Base-by-base conservation (phyloP, 129 eudicot species). In the Lactuca sativa region DNA sequence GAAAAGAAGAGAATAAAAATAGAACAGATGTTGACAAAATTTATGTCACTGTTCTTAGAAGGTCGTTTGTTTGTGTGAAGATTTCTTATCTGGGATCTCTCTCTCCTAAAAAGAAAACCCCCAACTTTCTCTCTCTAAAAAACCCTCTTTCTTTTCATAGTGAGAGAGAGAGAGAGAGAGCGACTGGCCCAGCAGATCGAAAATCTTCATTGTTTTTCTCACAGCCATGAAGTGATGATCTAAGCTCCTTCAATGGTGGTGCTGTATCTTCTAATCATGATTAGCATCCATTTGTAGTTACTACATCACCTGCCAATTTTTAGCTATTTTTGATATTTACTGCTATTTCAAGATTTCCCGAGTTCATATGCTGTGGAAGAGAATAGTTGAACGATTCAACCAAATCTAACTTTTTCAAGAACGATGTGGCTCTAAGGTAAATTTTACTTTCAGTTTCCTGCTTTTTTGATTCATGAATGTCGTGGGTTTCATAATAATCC, bases 1-100 rank as follows among this genome's bases (percentile, higher is more conserved):
- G 70, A 75, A 82, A 72, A 70, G 79, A 75, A 74, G 84, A 77
- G 90, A 78, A 86, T 81, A 81, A 85, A 82, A 82, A 78, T 89
- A 77, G 96, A 89, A 90, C 88, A 80, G 83, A 84, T 86, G 88
- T 89, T 80, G 96, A 89, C 96, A 86, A 89, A 86, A 82, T 67
- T 80, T 73, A 82, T 89, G 96, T 84, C 90, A 83, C 88, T 89
- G 88, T 81, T 86, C 85, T 77, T 76, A 81, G 84, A 85, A 81
- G 88, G 80, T 86, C 88, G 81, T 82, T 86, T 78, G 93, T 86
- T 89, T 82, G 81, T 86, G 85, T 77, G 85, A 80, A 82, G 90
- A 86, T 90, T 90, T 86, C 88, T 90, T 86, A 86, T 86, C 88
- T 86, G 88, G 88, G 96, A 90, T 86, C 88, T 84, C 95, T 83